Conservation (phyloP, 352 stramenopile species). For the Thalassiosira livingstoniorum region DNA sequence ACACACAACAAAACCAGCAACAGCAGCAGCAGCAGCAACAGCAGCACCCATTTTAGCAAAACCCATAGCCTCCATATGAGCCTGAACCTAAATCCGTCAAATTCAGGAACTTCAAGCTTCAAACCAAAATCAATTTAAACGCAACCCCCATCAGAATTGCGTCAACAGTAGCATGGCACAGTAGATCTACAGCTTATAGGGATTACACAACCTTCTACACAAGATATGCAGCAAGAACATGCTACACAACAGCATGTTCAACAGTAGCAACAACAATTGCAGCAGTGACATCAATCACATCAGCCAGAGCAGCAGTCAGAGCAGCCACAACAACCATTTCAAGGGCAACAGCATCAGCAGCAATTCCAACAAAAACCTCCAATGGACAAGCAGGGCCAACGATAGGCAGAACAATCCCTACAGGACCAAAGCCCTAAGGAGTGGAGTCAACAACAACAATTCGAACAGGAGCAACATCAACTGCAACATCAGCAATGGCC, state of each 20-base stretch:
- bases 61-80: too few species aligned
- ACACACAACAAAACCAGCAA: background rate
- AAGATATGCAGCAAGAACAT: background rate
- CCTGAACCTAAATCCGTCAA: too few species aligned
- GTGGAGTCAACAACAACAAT: background rate
- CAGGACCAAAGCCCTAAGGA: background rate
- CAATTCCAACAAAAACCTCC: background rate
- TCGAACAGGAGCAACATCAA: background rate
- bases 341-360: background rate
- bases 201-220: too few species aligned
- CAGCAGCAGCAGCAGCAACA: constrained; percentile 10
- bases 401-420: background rate
- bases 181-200: too few species aligned
- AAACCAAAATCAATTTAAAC: background rate
- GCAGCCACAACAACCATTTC: background rate
- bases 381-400: background rate
- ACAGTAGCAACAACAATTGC: background rate
- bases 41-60: background rate
- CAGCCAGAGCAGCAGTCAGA: background rate
- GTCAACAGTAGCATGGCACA: too few species aligned
- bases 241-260: background rate
- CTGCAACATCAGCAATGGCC: background rate
- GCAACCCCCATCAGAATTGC: background rate
- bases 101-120: background rate
- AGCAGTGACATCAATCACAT: background rate